Evolutionary conservation across 1,284 basidiomycete genomes (phyloP).

Genomic region (Anthracocystis panici-leucophaei): DNA sequence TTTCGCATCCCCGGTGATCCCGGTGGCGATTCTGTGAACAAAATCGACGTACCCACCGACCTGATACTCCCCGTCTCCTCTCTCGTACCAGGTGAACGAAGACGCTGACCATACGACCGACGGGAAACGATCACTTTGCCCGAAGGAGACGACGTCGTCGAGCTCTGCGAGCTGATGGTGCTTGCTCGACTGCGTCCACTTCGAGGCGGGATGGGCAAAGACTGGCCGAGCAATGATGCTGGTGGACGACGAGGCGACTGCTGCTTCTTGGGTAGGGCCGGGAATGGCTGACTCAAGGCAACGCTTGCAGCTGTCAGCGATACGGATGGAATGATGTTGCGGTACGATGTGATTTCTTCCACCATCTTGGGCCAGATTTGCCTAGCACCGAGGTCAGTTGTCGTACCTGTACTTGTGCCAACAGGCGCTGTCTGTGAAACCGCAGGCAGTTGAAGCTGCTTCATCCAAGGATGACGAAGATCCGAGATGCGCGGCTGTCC

Average conservation of each 20-base stretch:
- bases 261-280: neutral
- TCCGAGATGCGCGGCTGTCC: conserved; percentile 29
- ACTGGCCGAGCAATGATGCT: conserved; percentile 29
- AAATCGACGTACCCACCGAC: conserved; percentile 41
- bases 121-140: conserved; percentile 46
- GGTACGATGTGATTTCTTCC: conserved; percentile 3
- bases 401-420: neutral
- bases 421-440: neutral
- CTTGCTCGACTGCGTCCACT: conserved; percentile 38
- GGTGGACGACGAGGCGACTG: conserved; percentile 32
- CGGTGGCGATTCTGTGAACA: conserved; percentile 31
- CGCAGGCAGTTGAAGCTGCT: conserved; percentile 31
- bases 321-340: conserved; percentile 5
- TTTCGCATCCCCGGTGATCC: conserved; percentile 24
- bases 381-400: neutral
- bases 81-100: conserved; percentile 16
- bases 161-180: conserved; percentile 49
- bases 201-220: conserved; percentile 46
- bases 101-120: conserved; percentile 35
- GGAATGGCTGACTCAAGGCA: conserved; percentile 1
- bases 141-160: conserved; percentile 30
- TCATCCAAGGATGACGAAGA: conserved; percentile 47
- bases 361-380: conserved; percentile 25
- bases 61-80: conserved; percentile 40
- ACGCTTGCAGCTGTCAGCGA: conserved; percentile 28